Evolutionary conservation across 805 yeast species (phyloP).

Genomic region (Metschnikowia dekortorum): DNA sequence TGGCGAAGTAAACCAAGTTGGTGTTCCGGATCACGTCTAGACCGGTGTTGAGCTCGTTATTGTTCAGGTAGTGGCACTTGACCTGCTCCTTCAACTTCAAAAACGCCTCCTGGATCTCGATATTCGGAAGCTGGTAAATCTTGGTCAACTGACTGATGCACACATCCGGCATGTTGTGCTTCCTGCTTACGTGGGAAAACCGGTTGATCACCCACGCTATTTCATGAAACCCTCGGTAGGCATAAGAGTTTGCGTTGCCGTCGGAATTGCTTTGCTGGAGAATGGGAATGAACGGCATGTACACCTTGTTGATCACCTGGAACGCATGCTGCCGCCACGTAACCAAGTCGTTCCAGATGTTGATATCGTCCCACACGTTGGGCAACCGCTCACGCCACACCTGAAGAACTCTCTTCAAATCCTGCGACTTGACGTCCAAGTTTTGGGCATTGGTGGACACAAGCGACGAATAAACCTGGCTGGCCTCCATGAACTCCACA

Average conservation of each 20-base stretch:
- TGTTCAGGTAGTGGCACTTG: constrained; percentile 92
- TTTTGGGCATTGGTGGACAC: constrained; percentile 89
- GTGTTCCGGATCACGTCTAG: constrained; percentile 96
- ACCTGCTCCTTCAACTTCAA: constrained; percentile 95
- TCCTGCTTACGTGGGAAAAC: constrained; percentile 97
- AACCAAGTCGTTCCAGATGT: constrained; percentile 94
- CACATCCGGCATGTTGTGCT: constrained; percentile 95
- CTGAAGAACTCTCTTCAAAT: constrained; percentile 86
- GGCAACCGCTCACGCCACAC: constrained; percentile 99
- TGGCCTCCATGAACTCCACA: constrained; percentile 95
- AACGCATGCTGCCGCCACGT: constrained; percentile 99
- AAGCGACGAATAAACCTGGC: constrained; percentile 84
- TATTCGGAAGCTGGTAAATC: constrained; percentile 92
- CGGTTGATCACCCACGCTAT: constrained; percentile 98
- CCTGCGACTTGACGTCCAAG: constrained; percentile 89
- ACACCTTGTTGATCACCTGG: constrained; percentile 90
- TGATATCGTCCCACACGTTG: constrained; percentile 95
- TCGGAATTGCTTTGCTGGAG: constrained; percentile 65
- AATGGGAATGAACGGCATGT: constrained; percentile 86
- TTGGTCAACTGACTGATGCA: constrained; percentile 89
- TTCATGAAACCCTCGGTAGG: constrained; percentile 96
- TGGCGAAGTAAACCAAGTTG: constrained; percentile 90
- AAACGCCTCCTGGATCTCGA: constrained; percentile 97
- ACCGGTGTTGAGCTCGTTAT: constrained; percentile 88
- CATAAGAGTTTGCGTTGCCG: constrained; percentile 81